phyloP scores from a whole-genome alignment of 768 basidiomycete genomes.

The Mycena pura region DNA sequence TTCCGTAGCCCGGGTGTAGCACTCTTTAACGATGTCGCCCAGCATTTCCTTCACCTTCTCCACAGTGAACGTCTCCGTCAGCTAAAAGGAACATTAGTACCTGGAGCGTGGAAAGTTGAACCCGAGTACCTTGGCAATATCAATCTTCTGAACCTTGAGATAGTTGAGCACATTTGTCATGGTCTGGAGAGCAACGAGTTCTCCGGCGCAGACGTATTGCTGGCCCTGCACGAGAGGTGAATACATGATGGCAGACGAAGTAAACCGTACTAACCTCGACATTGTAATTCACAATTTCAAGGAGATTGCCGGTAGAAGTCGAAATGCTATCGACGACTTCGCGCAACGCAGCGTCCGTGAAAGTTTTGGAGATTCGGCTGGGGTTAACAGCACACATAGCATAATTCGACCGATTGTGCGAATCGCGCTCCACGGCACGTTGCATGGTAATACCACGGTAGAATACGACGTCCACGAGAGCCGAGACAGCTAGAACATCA shows the following conservation, averaged over 20 bases:
- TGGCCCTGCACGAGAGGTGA: constrained; percentile 68
- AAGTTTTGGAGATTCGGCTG: constrained; percentile 90
- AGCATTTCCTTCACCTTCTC: constrained; percentile 98
- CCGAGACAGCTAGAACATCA: constrained; percentile 93
- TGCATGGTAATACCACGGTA: constrained; percentile 99
- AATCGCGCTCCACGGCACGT: constrained; percentile 96
- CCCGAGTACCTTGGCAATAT: constrained; percentile 76
- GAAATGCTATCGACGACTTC: constrained; percentile 96
- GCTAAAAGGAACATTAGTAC: constrained; percentile 46
- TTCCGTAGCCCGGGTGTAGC: constrained; percentile 75
- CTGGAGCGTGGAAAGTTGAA: neutral
- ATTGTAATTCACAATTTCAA: constrained; percentile 99
- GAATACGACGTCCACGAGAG: constrained; percentile 97
- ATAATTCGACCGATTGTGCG: constrained; percentile 92
- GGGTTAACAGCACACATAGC: constrained; percentile 99
- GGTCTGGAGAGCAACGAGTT: constrained; percentile 90
- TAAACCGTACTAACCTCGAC: constrained; percentile 67
- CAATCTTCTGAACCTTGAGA: constrained; percentile 95
- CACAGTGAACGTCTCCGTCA: constrained; percentile 85
- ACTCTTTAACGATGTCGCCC: constrained; percentile 86
- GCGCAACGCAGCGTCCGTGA: constrained; percentile 93
- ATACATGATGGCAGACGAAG: constrained; percentile 6
- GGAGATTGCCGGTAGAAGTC: constrained; percentile 72
- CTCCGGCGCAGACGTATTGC: constrained; percentile 99
- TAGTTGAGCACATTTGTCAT: constrained; percentile 97